These are phyloP conservation scores for Penicillium fuscoglaucum DNA, from an alignment of 2,329 filamentous ascomycete genomes.

Conservation along the genomic window DNA sequence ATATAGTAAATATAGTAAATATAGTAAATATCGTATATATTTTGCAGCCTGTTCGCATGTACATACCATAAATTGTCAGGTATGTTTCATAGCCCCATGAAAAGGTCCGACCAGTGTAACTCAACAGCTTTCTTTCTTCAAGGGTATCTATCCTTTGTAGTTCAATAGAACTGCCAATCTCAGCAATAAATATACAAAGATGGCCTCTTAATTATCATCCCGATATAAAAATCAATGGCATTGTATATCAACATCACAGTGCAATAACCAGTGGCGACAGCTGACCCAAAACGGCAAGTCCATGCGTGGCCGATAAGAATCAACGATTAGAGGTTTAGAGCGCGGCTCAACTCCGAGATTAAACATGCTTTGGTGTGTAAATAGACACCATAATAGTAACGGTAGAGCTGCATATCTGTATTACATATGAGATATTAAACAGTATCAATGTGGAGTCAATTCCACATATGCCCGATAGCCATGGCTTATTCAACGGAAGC, in stretches of 20 bases:
- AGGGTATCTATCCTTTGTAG: background rate
- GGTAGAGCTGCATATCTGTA: constrained; percentile 5
- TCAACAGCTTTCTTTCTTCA: background rate
- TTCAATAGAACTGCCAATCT: background rate
- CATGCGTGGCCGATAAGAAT: constrained; percentile 24
- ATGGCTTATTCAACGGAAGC: background rate
- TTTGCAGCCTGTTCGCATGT: background rate
- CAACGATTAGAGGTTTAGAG: constrained; percentile 6
- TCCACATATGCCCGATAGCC: background rate
- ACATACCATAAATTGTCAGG: too few species aligned
- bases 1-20: background rate
- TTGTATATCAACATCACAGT: background rate
- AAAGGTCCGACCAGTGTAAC: background rate
- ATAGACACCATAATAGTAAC: constrained; percentile 1
- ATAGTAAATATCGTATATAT: background rate
- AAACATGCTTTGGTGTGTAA: background rate
- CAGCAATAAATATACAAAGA: background rate
- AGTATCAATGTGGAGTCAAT: background rate
- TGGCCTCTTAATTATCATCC: too few species aligned
- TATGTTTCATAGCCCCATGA: background rate
- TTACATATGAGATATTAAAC: background rate
- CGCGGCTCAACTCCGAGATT: background rate
- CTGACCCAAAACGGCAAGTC: constrained; percentile 20
- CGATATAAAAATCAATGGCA: background rate
- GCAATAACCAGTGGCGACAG: constrained; percentile 14